A percentile compares a stretch with the other conserved stretches of the same genome.
Conservation (phyloP, 2,329 filamentous ascomycete genomes). For the Xylaria sp. region DNA sequence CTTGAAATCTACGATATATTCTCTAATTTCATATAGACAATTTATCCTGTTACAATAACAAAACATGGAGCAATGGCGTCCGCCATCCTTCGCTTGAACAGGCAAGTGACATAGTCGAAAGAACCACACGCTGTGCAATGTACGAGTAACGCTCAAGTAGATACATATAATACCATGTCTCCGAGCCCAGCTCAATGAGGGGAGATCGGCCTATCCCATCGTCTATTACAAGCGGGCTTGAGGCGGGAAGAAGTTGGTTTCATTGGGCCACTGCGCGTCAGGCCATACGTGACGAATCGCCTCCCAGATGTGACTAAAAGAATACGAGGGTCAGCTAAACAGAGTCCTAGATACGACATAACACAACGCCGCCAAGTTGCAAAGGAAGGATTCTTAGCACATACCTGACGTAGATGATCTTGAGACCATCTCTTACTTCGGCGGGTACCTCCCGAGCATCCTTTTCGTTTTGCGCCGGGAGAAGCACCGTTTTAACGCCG, state of each 20-base stretch:
- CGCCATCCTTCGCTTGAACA: background rate
- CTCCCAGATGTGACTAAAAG: conserved; percentile 86
- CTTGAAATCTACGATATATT: background rate
- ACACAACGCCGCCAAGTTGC: background rate
- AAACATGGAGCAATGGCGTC: background rate
- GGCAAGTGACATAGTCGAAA: conserved; percentile 20
- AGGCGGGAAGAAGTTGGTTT: conserved; percentile 70
- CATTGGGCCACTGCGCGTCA: conserved; percentile 83
- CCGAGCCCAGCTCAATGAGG: conserved; percentile 1
- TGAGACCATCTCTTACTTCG: conserved; percentile 86
- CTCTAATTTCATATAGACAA: background rate
- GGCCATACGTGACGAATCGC: conserved; percentile 93
- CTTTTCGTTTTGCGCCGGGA: conserved; percentile 90
- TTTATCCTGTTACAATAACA: background rate
- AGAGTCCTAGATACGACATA: conserved; percentile 25
- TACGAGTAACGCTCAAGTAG: conserved; percentile 33
- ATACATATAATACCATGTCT: conserved; percentile 20
- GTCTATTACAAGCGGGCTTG: conserved; percentile 78
- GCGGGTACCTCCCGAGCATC: conserved; percentile 90
- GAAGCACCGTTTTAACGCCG: conserved; percentile 91
- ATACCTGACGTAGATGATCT: conserved; percentile 91
- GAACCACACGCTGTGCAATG: conserved; percentile 33
- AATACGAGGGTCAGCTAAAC: conserved; percentile 36
- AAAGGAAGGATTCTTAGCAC: conserved; percentile 48
- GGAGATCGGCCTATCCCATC: background rate